These are phyloP conservation scores for Aspergillus sp. DNA, from an alignment of 2,329 filamentous ascomycete genomes.

Conservation along the genomic window DNA sequence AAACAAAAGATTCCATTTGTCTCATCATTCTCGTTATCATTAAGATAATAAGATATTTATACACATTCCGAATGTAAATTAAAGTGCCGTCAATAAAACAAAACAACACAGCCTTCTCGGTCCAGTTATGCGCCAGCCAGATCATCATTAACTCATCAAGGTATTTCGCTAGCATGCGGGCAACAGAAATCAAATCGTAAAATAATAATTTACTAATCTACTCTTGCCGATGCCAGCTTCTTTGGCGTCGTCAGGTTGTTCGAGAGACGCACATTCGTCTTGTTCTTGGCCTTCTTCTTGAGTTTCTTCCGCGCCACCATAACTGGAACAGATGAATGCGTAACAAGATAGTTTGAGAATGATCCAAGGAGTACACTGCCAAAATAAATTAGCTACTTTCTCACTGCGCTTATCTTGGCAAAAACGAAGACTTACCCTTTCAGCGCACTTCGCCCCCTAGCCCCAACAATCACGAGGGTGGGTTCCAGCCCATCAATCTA, in stretches of 20 bases:
- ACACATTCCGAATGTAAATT: slow-evolving; percentile 4
- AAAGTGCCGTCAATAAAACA: neutral
- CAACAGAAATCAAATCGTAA: neutral
- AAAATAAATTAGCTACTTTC: neutral
- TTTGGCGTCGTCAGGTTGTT: slow-evolving; percentile 78
- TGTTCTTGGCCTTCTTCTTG: slow-evolving; percentile 81
- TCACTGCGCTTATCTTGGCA: neutral
- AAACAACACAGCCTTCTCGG: neutral
- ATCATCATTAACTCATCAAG: slow-evolving; percentile 9
- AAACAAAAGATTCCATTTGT: neutral
- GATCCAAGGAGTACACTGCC: slow-evolving; percentile 85
- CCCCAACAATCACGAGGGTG: slow-evolving; percentile 89
- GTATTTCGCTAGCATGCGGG: slow-evolving; percentile 4
- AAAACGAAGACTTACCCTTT: slow-evolving; percentile 70
- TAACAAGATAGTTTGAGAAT: slow-evolving; percentile 96
- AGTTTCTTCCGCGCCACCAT: slow-evolving; percentile 95
- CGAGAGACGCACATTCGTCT: slow-evolving; percentile 69
- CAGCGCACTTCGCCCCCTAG: slow-evolving; percentile 82
- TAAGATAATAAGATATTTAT: slow-evolving; percentile 9
- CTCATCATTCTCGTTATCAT: slow-evolving; percentile 3
- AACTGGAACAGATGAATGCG: slow-evolving; percentile 92
- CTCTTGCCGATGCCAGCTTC: slow-evolving; percentile 69
- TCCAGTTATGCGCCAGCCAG: slow-evolving; percentile 7
- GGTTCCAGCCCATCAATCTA: slow-evolving; percentile 86
- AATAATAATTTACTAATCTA: slow-evolving; percentile 57